Base-by-base conservation (phyloP, 495 filamentous ascomycete genomes). In the Penicillium ochrochloron region DNA sequence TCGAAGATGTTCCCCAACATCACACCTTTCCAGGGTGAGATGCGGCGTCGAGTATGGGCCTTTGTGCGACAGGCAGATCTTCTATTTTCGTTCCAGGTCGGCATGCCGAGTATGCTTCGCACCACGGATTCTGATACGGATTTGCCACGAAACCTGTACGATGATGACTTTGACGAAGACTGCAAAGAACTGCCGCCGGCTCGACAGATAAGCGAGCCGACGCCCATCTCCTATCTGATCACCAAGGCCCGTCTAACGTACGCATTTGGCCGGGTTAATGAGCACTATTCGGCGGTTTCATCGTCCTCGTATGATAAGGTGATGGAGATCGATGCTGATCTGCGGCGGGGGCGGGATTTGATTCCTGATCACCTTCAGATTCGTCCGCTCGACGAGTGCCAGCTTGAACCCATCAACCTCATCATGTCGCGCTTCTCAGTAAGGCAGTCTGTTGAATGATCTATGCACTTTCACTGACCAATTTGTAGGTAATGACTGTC, bases 131-230 rank as follows among this genome's bases (percentile, higher is more conserved):
- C 86, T 62, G 96, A 99, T 70, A 91, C 92, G 0, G 86, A 91
- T 59, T 75, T 97, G 37, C 95, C 95, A 17, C 85, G 90, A 64
- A 99, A 98, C 74, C 82, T 97, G 27, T 94, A 92, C 71, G 95
- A 99, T 71, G 94, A 97, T 67, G 96, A 98, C 68, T 91, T 98
- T 52, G 87, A 90, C 52, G 90, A 93, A 52, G 87, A 90, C 53
- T 91, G 85, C 66, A 90, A 90, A 70, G 81, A 83, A 10, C 80
- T 98, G 27, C 95, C 95, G 12, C 86, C 88, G 6, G 86, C 92
- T 0, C 83, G 92, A 61, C 89, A 92, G 11, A 78, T 81, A 39
- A 83, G 84, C 21, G 93, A 97, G 74, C 86, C 91, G 8, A 99
- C 95, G 2, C 91, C 91, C 9, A 86, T 95, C 50, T 91, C 90